Percentiles rank a stretch among this genome's conserved stretches.
These are phyloP conservation scores for Arthrobotrys megalospora DNA, from an alignment of 2,329 filamentous ascomycete genomes.

Conservation along the genomic window DNA sequence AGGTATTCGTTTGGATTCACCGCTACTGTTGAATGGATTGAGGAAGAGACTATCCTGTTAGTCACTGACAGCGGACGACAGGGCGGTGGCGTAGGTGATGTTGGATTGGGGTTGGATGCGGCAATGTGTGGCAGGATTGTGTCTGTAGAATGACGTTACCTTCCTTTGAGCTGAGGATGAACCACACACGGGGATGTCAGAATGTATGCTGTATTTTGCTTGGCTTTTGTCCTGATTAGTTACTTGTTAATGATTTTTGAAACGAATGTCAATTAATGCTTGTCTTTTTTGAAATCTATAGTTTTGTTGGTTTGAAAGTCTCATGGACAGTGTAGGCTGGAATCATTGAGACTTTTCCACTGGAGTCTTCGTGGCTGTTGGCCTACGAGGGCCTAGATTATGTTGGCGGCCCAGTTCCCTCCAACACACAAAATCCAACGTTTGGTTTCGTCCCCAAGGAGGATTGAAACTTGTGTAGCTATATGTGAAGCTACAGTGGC, in stretches of 20 bases:
- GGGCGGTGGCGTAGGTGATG: constrained; percentile 60
- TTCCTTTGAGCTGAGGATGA: neutral
- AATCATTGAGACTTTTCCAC: too few species aligned
- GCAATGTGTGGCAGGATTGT: constrained; percentile 60
- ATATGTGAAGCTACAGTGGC: neutral
- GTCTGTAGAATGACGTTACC: constrained; percentile 38
- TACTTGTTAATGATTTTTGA: constrained; percentile 12
- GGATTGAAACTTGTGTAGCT: neutral
- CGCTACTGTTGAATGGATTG: constrained; percentile 63
- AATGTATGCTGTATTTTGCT: constrained; percentile 1
- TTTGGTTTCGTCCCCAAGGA: constrained; percentile 9
- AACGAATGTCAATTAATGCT: neutral
- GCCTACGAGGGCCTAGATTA: neutral
- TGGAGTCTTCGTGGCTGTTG: too few species aligned
- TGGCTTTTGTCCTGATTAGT: neutral
- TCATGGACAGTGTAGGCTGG: too few species aligned
- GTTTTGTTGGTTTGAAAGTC: too few species aligned
- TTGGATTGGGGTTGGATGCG: constrained; percentile 58
- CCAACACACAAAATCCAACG: constrained; percentile 45
- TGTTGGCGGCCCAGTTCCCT: constrained; percentile 7
- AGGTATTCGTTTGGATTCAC: constrained; percentile 57
- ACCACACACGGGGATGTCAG: constrained; percentile 18
- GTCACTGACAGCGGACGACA: constrained; percentile 62
- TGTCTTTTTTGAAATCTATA: too few species aligned
- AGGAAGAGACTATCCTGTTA: constrained; percentile 63